Conservation (phyloP, 345 rosid species). For the Eucalyptus cloeziana region DNA sequence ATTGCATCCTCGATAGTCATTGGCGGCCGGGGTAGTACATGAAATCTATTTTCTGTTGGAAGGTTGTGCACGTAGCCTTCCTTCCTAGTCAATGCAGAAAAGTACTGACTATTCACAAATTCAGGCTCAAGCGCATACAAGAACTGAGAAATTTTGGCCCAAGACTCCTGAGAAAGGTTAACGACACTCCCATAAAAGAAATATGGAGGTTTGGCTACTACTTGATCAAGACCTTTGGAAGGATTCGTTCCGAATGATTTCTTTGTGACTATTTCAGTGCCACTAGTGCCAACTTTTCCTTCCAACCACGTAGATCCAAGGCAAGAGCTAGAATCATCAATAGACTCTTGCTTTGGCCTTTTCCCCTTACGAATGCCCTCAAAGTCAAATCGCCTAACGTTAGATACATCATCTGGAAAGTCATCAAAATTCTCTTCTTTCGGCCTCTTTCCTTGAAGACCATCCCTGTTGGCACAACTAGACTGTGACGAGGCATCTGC, state of each 20-base stretch:
- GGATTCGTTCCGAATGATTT: conserved; percentile 23
- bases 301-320: conserved; percentile 28
- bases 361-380: conserved; percentile 36
- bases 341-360: conserved; percentile 41
- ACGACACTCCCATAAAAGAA: conserved; percentile 69
- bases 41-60: conserved; percentile 44
- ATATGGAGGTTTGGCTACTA: conserved; percentile 56
- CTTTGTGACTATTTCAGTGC: conserved; percentile 2
- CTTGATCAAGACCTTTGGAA: conserved; percentile 22
- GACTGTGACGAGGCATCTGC: conserved; percentile 3
- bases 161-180: conserved; percentile 23
- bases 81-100: conserved; percentile 58
- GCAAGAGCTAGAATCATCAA: conserved; percentile 27
- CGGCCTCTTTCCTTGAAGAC: conserved; percentile 49
- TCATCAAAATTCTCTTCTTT: conserved; percentile 40
- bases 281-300: conserved; percentile 23
- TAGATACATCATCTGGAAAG: conserved; percentile 5
- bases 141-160: conserved; percentile 62
- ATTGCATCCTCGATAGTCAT: conserved; percentile 56
- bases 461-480: conserved; percentile 4
- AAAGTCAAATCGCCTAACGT: not conserved
- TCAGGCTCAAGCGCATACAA: conserved; percentile 60
- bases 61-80: conserved; percentile 94
- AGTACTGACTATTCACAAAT: conserved; percentile 43
- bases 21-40: conserved; percentile 40